These are phyloP conservation scores for Hebeloma cylindrosporum DNA, from an alignment of 768 basidiomycete genomes.

Conservation along the genomic window DNA sequence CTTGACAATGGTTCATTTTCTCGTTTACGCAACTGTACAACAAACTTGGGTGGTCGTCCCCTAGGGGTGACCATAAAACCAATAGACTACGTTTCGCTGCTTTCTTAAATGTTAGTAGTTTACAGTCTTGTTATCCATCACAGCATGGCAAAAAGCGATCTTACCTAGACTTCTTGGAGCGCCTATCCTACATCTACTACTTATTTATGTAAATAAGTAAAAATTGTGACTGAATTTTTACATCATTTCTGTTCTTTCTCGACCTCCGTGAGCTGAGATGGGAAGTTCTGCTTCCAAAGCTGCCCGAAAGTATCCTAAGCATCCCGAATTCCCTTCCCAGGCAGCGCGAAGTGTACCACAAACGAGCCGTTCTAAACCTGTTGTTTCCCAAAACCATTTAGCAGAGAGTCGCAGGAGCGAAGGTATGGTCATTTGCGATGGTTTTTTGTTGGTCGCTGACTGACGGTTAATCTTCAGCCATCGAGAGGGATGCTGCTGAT, in stretches of 20 bases:
- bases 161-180: slow-evolving; percentile 20
- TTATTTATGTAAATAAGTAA: slow-evolving; percentile 20
- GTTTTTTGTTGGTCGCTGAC: too few species aligned
- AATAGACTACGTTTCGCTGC: slow-evolving; percentile 34
- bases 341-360: slow-evolving; percentile 24
- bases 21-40: slow-evolving; percentile 43
- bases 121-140: slow-evolving; percentile 20
- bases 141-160: slow-evolving; percentile 10
- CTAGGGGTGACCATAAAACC: slow-evolving; percentile 30
- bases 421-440: slow-evolving; percentile 10
- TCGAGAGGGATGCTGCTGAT: slow-evolving; percentile 66
- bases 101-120: slow-evolving; percentile 27
- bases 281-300: slow-evolving; percentile 63
- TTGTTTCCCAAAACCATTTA: slow-evolving; percentile 9
- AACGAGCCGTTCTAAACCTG: slow-evolving; percentile 5
- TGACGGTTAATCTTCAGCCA: slow-evolving; percentile 47
- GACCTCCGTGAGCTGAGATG: slow-evolving; percentile 38
- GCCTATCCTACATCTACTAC: slow-evolving; percentile 14
- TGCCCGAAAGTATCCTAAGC: slow-evolving; percentile 48
- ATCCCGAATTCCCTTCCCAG: slow-evolving; percentile 5
- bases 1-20: slow-evolving; percentile 31
- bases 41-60: slow-evolving; percentile 39
- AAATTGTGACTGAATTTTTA: slow-evolving; percentile 9
- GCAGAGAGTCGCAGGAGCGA: slow-evolving; percentile 23
- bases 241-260: slow-evolving; percentile 3